Evolutionary conservation across 805 yeast species (phyloP).

Genomic region (Ogataea glucozyma): DNA sequence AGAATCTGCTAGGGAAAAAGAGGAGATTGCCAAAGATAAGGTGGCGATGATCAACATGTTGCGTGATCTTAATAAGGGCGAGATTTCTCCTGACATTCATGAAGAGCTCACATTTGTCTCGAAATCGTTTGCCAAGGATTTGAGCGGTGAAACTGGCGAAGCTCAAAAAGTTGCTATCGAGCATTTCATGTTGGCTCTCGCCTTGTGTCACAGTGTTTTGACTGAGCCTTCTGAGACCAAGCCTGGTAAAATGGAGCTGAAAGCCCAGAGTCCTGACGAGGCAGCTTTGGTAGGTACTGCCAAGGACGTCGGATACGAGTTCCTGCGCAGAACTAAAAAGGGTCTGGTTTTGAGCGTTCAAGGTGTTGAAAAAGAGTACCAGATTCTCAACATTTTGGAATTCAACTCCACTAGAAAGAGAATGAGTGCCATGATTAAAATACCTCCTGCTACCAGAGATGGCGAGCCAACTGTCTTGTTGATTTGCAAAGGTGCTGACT

Average conservation of each 20-base stretch:
- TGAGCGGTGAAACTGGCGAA: conserved; percentile 51
- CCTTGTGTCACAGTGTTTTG: conserved; percentile 77
- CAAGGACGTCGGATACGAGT: conserved; percentile 71
- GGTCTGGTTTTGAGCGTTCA: conserved; percentile 69
- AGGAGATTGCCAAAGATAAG: conserved; percentile 57
- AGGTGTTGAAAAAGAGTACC: conserved; percentile 70
- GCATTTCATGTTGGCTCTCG: conserved; percentile 74
- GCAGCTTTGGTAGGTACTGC: conserved; percentile 85
- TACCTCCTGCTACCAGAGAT: conserved; percentile 49
- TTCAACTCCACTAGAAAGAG: conserved; percentile 85
- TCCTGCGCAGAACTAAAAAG: conserved; percentile 62
- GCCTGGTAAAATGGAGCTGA: conserved; percentile 55
- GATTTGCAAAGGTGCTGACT: conserved; percentile 85
- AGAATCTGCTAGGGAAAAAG: conserved; percentile 53
- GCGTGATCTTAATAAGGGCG: conserved; percentile 37
- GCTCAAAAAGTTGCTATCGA: conserved; percentile 60
- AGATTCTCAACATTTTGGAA: conserved; percentile 68
- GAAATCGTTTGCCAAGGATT: conserved; percentile 61
- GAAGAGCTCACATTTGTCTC: conserved; percentile 68
- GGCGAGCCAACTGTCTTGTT: conserved; percentile 61
- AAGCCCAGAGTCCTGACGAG: conserved; percentile 87
- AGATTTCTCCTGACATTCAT: conserved; percentile 43
- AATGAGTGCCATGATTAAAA: conserved; percentile 79
- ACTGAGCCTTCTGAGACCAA: conserved; percentile 64
- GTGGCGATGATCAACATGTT: conserved; percentile 56